Evolutionary conservation across 257 asterid genomes (phyloP).

Genomic region (Cruciata laevipes): DNA sequence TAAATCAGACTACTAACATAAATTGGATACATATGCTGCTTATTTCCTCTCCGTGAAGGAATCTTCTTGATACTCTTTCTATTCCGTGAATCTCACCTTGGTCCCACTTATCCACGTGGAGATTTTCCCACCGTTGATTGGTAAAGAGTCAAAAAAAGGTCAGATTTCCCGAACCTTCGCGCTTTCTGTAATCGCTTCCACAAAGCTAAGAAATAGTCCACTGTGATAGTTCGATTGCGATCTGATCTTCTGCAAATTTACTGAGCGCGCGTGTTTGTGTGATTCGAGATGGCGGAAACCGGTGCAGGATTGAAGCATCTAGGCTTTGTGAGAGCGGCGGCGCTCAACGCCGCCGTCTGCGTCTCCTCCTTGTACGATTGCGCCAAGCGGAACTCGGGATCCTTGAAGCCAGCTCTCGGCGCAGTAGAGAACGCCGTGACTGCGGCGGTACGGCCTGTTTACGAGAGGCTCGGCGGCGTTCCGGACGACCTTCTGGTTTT

Average conservation of each 20-base stretch:
- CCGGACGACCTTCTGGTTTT: constrained; percentile 53
- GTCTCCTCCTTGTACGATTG: constrained; percentile 44
- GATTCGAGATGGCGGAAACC: constrained; percentile 46
- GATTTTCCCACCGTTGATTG: background rate
- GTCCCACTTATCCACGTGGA: background rate
- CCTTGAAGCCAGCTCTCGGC: constrained; percentile 45
- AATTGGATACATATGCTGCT: too few species aligned
- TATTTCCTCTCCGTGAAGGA: too few species aligned
- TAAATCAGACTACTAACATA: too few species aligned
- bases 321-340: constrained; percentile 41
- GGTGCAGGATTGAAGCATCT: constrained; percentile 50
- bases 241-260: background rate
- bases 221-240: constrained; percentile 3
- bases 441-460: constrained; percentile 50
- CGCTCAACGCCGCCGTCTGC: constrained; percentile 44
- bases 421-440: constrained; percentile 58
- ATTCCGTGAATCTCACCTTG: background rate
- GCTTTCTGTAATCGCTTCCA: background rate
- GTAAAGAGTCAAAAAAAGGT: background rate
- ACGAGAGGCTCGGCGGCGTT: constrained; percentile 38
- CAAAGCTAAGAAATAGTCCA: background rate
- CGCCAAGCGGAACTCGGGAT: constrained; percentile 61
- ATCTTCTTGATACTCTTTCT: background rate
- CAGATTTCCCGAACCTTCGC: background rate
- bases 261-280: background rate